Conservation (phyloP, 2,329 filamentous ascomycete genomes). For the Pyrenochaeta sp. region DNA sequence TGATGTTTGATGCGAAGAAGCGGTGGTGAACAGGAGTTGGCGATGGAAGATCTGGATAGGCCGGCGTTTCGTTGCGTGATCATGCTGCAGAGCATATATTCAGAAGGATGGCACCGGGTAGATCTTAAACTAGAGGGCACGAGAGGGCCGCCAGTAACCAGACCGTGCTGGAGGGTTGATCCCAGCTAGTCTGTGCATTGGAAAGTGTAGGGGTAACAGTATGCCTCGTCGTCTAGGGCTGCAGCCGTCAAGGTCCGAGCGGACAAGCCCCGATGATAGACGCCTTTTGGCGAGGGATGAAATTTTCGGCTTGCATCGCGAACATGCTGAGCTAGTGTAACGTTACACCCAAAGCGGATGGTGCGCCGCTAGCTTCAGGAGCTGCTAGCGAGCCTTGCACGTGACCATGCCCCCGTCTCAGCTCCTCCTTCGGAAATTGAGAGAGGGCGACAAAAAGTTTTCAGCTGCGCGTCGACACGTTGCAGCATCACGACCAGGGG, state of each 20-base stretch:
- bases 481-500: constrained; percentile 5
- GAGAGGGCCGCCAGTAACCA: constrained; percentile 33
- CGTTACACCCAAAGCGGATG: constrained; percentile 7
- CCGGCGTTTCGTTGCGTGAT: constrained; percentile 18
- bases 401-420: constrained; percentile 4
- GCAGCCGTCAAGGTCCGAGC: constrained; percentile 29
- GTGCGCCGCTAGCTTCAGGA: neutral
- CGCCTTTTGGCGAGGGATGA: constrained; percentile 14
- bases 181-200: constrained; percentile 27
- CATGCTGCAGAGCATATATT: constrained; percentile 30
- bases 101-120: constrained; percentile 29
- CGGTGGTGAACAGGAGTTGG: constrained; percentile 13
- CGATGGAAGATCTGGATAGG: constrained; percentile 20
- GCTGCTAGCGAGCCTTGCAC: neutral
- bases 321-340: constrained; percentile 2
- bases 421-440: constrained; percentile 22
- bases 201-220: constrained; percentile 26
- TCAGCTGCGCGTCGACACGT: constrained; percentile 10
- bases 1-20: constrained; percentile 17
- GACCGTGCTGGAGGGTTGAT: constrained; percentile 18
- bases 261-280: constrained; percentile 21
- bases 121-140: constrained; percentile 34
- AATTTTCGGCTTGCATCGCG: constrained; percentile 13
- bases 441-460: constrained; percentile 3
- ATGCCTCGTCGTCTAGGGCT: constrained; percentile 20